Evolutionary conservation across 169 alveolate species (phyloP).

Genomic region (Neospora caninum): DNA sequence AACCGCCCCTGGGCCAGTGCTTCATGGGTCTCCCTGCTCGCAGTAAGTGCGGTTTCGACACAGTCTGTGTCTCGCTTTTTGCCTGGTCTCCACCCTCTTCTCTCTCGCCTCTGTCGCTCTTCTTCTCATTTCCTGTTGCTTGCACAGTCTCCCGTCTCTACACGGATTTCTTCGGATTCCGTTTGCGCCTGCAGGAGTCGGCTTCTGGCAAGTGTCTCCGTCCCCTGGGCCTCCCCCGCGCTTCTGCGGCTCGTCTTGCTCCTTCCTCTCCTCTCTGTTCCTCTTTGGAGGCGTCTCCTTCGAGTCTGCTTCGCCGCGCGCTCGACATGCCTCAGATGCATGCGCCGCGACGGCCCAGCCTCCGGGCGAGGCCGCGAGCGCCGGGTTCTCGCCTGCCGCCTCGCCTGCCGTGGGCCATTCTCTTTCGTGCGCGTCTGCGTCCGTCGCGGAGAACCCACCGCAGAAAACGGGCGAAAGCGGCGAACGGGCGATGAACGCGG

Average conservation of each 20-base stretch:
- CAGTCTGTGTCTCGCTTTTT: not conserved
- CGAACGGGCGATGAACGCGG: too few species aligned
- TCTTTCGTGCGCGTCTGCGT: too few species aligned
- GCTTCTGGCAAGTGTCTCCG: not conserved
- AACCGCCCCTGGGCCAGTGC: not conserved
- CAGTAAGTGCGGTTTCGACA: not conserved
- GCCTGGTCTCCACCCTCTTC: not conserved
- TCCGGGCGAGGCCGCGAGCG: too few species aligned
- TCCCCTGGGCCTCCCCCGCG: not conserved
- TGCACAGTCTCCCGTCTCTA: too few species aligned
- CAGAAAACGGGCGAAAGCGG: too few species aligned
- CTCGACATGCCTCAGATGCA: not conserved
- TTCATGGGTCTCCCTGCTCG: not conserved
- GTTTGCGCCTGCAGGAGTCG: not conserved
- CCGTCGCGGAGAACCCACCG: too few species aligned
- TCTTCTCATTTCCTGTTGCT: too few species aligned
- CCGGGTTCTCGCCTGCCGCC: too few species aligned
- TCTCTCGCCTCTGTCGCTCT: too few species aligned
- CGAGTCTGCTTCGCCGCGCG: not conserved
- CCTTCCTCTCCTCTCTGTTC: not conserved
- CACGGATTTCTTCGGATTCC: too few species aligned
- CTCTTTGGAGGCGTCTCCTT: not conserved
- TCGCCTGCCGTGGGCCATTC: too few species aligned
- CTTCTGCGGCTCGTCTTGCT: not conserved
- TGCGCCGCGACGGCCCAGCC: too few species aligned